These are phyloP conservation scores for Tephrocybe rancida DNA, from an alignment of 768 basidiomycete genomes.

Conservation along the genomic window DNA sequence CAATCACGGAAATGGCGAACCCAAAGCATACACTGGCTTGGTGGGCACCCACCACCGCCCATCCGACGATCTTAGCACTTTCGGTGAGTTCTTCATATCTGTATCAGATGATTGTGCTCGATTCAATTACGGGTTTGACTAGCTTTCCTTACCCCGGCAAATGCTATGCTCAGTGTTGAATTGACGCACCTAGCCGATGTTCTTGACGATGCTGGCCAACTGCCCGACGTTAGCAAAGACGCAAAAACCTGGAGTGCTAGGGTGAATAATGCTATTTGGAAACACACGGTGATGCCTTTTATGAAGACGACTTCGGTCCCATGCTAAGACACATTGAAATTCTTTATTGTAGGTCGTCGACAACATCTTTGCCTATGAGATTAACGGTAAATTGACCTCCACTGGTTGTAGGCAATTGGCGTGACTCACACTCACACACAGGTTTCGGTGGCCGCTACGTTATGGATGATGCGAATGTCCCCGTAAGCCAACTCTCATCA, in stretches of 20 bases:
- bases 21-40: constrained; percentile 72
- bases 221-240: constrained; percentile 50
- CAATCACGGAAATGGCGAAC: constrained; percentile 76
- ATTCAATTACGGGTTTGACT: not conserved
- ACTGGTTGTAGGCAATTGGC: not conserved
- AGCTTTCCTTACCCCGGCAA: constrained; percentile 81
- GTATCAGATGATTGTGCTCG: not conserved
- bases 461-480: constrained; percentile 88
- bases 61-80: constrained; percentile 73
- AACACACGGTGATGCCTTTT: constrained; percentile 48
- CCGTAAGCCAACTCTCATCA: constrained; percentile 43
- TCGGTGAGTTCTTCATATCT: constrained; percentile 41
- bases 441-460: constrained; percentile 73
- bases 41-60: constrained; percentile 80
- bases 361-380: constrained; percentile 76
- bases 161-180: constrained; percentile 84
- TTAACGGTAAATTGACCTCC: constrained; percentile 50
- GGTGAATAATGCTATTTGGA: constrained; percentile 64
- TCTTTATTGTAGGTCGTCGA: constrained; percentile 50
- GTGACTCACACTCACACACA: constrained; percentile 19
- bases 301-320: not conserved
- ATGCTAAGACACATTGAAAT: not conserved
- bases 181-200: constrained; percentile 60
- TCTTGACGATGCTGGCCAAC: constrained; percentile 50
- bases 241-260: constrained; percentile 61